phyloP scores from a whole-genome alignment of 2,329 filamentous ascomycete genomes.

The Penicillium sp. region DNA sequence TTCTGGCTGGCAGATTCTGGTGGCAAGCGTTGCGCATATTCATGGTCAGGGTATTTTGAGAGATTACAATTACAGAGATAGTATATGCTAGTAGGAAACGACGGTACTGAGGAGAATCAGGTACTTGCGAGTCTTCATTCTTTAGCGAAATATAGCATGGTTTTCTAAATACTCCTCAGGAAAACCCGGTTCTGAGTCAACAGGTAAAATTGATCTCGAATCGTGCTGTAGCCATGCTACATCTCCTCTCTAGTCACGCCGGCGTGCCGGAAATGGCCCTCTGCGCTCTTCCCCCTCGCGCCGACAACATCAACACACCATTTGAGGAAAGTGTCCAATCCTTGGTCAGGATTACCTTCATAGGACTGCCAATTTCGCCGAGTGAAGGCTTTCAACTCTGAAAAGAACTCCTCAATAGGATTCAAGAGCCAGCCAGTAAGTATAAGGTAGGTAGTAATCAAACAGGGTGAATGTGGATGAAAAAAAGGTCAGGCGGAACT shows the following conservation, averaged over 20 bases:
- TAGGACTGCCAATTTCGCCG: neutral
- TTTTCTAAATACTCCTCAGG: neutral
- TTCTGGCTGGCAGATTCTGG: too few relatives aligned
- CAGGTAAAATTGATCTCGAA: neutral
- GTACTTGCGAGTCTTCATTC: neutral
- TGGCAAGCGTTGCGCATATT: too few relatives aligned
- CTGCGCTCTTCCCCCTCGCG: neutral
- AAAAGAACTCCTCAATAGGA: neutral
- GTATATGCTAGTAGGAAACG: too few relatives aligned
- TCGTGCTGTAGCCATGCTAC: neutral
- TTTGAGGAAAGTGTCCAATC: neutral
- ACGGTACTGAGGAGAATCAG: neutral
- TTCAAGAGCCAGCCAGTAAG: neutral
- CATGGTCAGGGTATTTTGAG: too few relatives aligned
- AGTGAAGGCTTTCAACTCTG: neutral
- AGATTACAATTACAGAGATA: too few relatives aligned
- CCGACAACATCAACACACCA: neutral
- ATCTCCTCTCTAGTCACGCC: neutral
- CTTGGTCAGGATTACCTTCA: neutral
- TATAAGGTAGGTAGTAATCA: too few relatives aligned
- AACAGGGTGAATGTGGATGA: too few relatives aligned
- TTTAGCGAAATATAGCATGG: neutral
- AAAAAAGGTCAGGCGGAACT: too few relatives aligned
- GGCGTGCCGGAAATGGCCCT: neutral
- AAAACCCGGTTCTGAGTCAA: neutral